A percentile compares a stretch with the other conserved stretches of the same genome.
These are phyloP conservation scores for Mytilinidion resinicola DNA, from an alignment of 495 filamentous ascomycete genomes.

Conservation along the genomic window DNA sequence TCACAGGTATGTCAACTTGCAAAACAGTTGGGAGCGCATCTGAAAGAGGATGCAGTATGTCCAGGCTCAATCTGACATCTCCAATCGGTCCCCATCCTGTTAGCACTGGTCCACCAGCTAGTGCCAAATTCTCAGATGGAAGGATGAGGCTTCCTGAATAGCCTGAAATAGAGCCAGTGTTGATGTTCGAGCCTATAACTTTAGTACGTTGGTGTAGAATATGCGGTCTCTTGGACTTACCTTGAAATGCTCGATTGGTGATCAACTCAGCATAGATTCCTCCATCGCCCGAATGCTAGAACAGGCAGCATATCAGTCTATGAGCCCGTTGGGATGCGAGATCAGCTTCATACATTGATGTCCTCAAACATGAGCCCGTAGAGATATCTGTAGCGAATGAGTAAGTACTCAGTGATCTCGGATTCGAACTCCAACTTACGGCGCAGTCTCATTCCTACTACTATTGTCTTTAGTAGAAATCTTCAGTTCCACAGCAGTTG, in stretches of 20 bases:
- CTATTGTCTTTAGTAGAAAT: background rate
- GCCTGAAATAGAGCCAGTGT: background rate
- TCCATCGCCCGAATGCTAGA: conserved; percentile 23
- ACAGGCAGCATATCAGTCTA: background rate
- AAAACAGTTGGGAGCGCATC: conserved; percentile 18
- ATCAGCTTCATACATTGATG: background rate
- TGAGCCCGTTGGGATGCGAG: background rate
- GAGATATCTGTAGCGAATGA: background rate
- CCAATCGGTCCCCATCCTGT: conserved; percentile 19
- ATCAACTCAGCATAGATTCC: conserved; percentile 32
- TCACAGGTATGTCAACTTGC: conserved; percentile 18
- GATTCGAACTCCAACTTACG: background rate
- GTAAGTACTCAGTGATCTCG: background rate
- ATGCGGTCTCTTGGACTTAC: background rate
- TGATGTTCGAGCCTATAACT: background rate
- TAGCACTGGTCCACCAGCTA: conserved; percentile 14
- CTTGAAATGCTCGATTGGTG: conserved; percentile 31
- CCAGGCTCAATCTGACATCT: conserved; percentile 12
- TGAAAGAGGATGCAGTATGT: conserved; percentile 22
- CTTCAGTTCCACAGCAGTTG: too few species aligned
- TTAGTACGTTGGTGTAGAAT: background rate
- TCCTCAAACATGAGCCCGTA: conserved; percentile 1
- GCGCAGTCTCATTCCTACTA: background rate
- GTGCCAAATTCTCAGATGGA: background rate
- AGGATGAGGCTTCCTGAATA: conserved; percentile 1